Evolutionary conservation across 495 filamentous ascomycete species (phyloP), one percentile per base, ranked within the genome.

Genomic region (Penicillium ucsense): DNA sequence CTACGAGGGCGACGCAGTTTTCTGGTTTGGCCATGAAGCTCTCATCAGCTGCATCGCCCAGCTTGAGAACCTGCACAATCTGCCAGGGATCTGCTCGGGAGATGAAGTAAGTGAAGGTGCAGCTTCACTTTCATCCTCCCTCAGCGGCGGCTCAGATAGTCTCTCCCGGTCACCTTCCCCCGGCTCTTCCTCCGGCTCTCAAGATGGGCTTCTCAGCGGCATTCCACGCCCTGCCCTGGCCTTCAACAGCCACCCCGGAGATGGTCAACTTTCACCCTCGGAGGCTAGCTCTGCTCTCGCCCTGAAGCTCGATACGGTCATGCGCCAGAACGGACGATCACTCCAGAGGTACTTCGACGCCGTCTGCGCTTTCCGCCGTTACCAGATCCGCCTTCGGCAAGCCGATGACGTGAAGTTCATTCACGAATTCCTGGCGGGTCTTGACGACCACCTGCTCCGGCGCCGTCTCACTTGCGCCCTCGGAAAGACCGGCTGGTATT

Each of bases 391-490:
- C 30, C 27, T 35, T n/a, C 1, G 34, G 6, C 27, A 38, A 20
- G 28, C 34, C 20, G 44, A 41, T 10, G 28, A 38, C 11, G 1
- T n/a, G 6, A 11, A 12, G 2, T 30, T 53, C n/a, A 50, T 54
- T 10, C 6, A 38, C 5, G 8, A 35, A 3, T 57, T 57, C 33
- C 20, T 57, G 28, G 38, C 32, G 1, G 54, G 54, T 8, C 42
- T 49, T 1, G 51, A 57, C 11, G 45, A 48, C 35, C 20, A 31
- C 2, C 36, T 54, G 9, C 49, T 48, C 45, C 54, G 51, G 1
- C 54, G 50, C 1, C 51, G 54, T 5, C 45, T 57, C 6, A 46
- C 27, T 4, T 51, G 51, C 38, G 44, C 42, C 39, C 45, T 57
- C 28, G 41, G 45, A 5, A 48, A 54, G 10, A 39, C 48, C 27